A percentile compares a stretch with the other conserved stretches of the same genome.
Evolutionary conservation across 164 flowering plant species (phyloP).

Genomic region (Chloranthus sessilifolius): DNA sequence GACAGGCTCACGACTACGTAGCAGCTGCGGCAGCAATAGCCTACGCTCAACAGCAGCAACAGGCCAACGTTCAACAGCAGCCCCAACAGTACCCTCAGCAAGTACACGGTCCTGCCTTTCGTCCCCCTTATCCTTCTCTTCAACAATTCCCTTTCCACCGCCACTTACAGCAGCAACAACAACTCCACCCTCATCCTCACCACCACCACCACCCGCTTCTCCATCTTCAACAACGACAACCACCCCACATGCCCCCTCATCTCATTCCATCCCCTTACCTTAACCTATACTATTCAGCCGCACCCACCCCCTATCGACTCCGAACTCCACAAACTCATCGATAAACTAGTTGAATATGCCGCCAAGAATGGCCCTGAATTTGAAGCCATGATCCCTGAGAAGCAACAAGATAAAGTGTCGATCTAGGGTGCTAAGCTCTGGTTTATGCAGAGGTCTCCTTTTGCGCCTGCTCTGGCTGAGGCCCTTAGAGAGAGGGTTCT

Average conservation of each 20-base stretch:
- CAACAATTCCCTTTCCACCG: constrained; percentile 74
- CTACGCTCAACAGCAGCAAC: constrained; percentile 73
- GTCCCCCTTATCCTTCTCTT: constrained; percentile 67
- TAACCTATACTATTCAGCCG: constrained; percentile 51
- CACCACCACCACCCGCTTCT: constrained; percentile 48
- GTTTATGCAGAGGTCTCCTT: constrained; percentile 96
- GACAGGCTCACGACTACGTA: constrained; percentile 55
- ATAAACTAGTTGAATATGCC: constrained; percentile 85
- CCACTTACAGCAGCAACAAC: constrained; percentile 47
- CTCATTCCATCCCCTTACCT: constrained; percentile 51
- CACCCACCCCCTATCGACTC: constrained; percentile 95
- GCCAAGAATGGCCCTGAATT: constrained; percentile 94
- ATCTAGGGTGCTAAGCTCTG: constrained; percentile 92
- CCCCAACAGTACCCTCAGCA: constrained; percentile 73
- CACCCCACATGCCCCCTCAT: constrained; percentile 66
- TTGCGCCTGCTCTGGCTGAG: constrained; percentile 89
- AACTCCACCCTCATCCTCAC: constrained; percentile 42
- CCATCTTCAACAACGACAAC: constrained; percentile 64
- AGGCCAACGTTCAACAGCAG: constrained; percentile 49
- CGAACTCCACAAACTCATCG: constrained; percentile 88
- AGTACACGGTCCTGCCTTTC: constrained; percentile 54
- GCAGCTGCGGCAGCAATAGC: constrained; percentile 63
- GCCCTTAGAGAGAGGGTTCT: constrained; percentile 77
- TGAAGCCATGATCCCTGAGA: constrained; percentile 93
- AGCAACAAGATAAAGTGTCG: constrained; percentile 88